Evolutionary conservation across 345 rosid species (phyloP), one percentile per base, ranked within the genome.

Genomic region (Eucalyptus cloeziana): DNA sequence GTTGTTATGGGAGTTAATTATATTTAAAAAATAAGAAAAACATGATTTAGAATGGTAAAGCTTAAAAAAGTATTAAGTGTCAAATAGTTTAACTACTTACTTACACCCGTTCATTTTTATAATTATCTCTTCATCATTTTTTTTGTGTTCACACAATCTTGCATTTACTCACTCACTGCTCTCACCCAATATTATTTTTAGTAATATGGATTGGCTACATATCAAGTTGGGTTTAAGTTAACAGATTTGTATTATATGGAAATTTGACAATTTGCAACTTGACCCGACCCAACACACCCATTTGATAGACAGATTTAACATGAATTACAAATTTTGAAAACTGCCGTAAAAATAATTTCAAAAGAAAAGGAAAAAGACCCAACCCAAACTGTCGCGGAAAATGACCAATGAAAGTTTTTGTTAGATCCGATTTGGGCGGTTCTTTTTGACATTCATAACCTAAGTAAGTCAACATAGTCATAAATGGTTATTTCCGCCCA

Each of bases 251-350:
- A 56, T 56, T 56, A 12, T 1, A 56, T 56, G 12, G 1, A 24
- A 9, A 24, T 24, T 56, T 1, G 13, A 22, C 27, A 21, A 56
- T 22, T 10, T 22, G 62, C 44, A 7, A 43, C 8, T 1, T 52
- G 24, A 22, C 62, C 1, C 5, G 2, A 56, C 3, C 30, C 13
- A 10, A 9, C 13, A 4, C 30, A 24, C 25, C 3, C 6, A 4
- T 19, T 52, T 19, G 58, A 19, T 4, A n/a, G 4, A 52, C 4
- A 4, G 12, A 10, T 24, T 24, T 56, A 56, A 24, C 30, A 1
- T 24, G 33, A 62, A 62, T 25, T 16, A 7, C 14, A 13, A 67
- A n/a, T 7, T 67, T 31, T 37, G 7, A 5, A 19, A 37, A 37
- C 27, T 21, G 13, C 7, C 5, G 1, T 37, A 76, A 40, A 37